Conservation (phyloP, 768 basidiomycete genomes). For the Pulveroboletus frians region DNA sequence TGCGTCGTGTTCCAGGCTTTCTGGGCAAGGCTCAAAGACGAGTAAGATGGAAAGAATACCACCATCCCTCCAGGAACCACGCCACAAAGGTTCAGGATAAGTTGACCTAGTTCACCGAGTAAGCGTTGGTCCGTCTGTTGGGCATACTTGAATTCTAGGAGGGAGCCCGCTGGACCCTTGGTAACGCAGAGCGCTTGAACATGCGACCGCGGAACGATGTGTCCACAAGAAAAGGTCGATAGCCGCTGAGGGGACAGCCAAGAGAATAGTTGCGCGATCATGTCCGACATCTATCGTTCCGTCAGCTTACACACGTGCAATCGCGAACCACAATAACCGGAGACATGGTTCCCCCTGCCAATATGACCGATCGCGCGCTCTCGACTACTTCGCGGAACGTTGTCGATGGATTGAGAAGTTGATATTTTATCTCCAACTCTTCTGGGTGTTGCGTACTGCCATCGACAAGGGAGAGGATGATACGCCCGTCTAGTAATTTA, state of each 20-base stretch:
- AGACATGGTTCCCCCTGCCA: constrained; percentile 98
- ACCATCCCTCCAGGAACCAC: constrained; percentile 85
- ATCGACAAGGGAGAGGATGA: constrained; percentile 52
- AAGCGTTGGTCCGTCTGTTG: constrained; percentile 61
- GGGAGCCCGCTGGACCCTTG: constrained; percentile 68
- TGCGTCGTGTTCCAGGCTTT: constrained; percentile 61
- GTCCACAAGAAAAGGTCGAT: constrained; percentile 84
- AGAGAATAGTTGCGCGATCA: constrained; percentile 75
- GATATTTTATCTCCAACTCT: constrained; percentile 73
- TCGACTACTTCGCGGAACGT: constrained; percentile 82
- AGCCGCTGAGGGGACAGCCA: constrained; percentile 56
- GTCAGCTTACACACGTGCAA: constrained; percentile 1
- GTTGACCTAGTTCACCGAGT: constrained; percentile 78
- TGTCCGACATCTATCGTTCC: constrained; percentile 70
- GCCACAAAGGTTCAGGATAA: constrained; percentile 72
- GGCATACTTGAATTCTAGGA: constrained; percentile 77
- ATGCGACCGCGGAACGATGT: constrained; percentile 81
- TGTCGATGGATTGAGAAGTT: constrained; percentile 87
- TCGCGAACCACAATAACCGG: constrained; percentile 54
- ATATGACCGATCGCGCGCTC: constrained; percentile 72
- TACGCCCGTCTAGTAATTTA: constrained; percentile 61
- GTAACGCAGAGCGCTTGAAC: constrained; percentile 70
- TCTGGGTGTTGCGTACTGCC: constrained; percentile 31
- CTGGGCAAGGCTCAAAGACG: constrained; percentile 66
- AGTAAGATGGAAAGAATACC: constrained; percentile 92